Percentiles rank a stretch among this genome's conserved stretches.
Evolutionary conservation across 495 filamentous ascomycete species (phyloP).

Genomic region (Geoglossum glabrum): DNA sequence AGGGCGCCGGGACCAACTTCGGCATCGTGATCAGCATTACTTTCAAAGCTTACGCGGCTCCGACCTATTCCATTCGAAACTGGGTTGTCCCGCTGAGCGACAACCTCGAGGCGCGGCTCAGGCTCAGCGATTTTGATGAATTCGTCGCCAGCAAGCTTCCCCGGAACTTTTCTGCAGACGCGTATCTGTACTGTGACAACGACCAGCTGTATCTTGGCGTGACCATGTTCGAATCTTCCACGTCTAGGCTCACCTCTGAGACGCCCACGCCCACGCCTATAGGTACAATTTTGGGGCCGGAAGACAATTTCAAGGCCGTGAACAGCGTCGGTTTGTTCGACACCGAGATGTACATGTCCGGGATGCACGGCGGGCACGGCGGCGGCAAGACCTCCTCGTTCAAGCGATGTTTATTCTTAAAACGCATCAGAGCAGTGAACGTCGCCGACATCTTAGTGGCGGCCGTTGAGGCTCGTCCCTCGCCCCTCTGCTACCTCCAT

Average conservation of each 20-base stretch:
- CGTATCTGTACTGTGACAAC: slow-evolving; percentile 34
- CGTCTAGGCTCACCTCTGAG: slow-evolving; percentile 12
- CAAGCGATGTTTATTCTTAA: slow-evolving; percentile 44
- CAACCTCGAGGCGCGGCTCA: slow-evolving; percentile 18
- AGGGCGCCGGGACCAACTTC: slow-evolving; percentile 42
- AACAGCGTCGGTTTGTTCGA: slow-evolving; percentile 35
- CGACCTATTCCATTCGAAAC: slow-evolving; percentile 25
- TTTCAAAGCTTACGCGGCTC: slow-evolving; percentile 30
- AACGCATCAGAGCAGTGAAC: slow-evolving; percentile 23
- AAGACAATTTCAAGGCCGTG: slow-evolving; percentile 19
- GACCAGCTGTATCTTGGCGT: slow-evolving; percentile 32
- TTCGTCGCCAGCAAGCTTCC: slow-evolving; percentile 23
- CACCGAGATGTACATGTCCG: slow-evolving; percentile 39
- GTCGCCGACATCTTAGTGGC: slow-evolving; percentile 22
- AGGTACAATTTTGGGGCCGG: slow-evolving; percentile 19
- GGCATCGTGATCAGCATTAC: slow-evolving; percentile 38
- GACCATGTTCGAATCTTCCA: slow-evolving; percentile 28
- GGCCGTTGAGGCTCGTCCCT: slow-evolving; percentile 30
- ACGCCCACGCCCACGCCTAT: slow-evolving; percentile 10
- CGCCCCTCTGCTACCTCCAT: slow-evolving; percentile 40
- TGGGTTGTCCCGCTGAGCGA: slow-evolving; percentile 30
- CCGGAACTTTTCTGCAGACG: slow-evolving; percentile 30
- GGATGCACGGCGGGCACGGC: slow-evolving; percentile 38
- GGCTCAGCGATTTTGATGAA: slow-evolving; percentile 25
- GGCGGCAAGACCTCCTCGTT: slow-evolving; percentile 40